Base-by-base conservation (phyloP, 805 yeast species). In the Saturnispora halmiae region DNA sequence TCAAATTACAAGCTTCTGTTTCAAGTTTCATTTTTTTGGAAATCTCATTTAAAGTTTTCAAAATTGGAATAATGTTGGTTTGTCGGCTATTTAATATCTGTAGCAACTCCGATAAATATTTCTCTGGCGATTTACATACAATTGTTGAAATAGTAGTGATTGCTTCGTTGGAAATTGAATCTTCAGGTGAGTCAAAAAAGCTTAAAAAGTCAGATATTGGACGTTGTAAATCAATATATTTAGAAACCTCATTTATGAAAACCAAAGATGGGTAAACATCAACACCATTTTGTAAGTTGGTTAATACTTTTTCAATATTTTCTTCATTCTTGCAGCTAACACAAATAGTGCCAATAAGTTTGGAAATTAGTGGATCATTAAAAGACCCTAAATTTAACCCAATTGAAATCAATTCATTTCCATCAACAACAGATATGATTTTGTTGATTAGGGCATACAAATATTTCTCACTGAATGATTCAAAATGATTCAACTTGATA, bases 71-170 rank as follows among this genome's bases (percentile, higher is more conserved):
- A 31, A 7, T 9, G 41, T 35, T 10, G 33, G 26, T 3, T 38
- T 35, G 13, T 24, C 25, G 29, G 14, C 6, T 10, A 4, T 36
- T 30, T 32, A 55, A 48, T 31, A 53, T 50, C 0, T 46, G 34
- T 27, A 77, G 48, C 36, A 76, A 46, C 7, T 45, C 46, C 1
- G 67, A 62, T n/a, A 74, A 51, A 41, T 68, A 65, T 4, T 46
- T 53, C 2, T 54, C 50, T 6, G 67, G 50, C 45, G 73, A 62
- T 28, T 59, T 58, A 3, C 69, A 58, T 8, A 72, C 61, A 19
- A 74, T 53, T 10, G 69, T 65, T 2, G 83, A 81, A 22, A 77
- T 53, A 0, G 79, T 65, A 36, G 69, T 66, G 1, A 81, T 71
- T 2, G 81, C 67, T 18, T 73, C 72, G 6, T 63, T 46, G 40